Percentiles rank a stretch among this genome's conserved stretches.
Conservation (phyloP, 148 eudicot species). For the Talinum fruticosum region DNA sequence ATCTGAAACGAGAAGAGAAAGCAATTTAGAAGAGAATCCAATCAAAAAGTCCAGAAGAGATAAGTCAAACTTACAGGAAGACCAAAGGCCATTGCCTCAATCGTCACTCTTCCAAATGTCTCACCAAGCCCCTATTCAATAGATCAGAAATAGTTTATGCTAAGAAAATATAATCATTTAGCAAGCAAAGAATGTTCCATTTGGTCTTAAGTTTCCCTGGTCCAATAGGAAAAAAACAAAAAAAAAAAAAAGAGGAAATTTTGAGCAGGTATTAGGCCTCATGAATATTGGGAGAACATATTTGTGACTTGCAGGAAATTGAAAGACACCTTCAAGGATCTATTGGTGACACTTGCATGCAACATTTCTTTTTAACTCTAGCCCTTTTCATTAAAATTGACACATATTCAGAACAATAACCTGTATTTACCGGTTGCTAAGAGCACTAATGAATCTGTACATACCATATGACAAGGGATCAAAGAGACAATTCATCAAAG, state of each 20-base stretch:
- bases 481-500: background rate
- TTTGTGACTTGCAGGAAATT: background rate
- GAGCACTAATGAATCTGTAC: background rate
- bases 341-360: background rate
- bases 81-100: constrained; percentile 98
- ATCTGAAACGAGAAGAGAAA: background rate
- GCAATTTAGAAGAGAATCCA: background rate
- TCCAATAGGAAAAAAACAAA: background rate
- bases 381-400: background rate
- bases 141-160: constrained; percentile 2
- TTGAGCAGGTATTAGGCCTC: background rate
- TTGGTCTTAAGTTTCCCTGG: background rate
- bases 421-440: background rate
- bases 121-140: constrained; percentile 82
- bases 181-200: background rate
- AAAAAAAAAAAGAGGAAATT: background rate
- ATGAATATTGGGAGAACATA: background rate
- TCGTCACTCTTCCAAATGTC: constrained; percentile 97
- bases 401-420: background rate
- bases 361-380: background rate
- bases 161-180: background rate
- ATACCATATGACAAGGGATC: background rate
- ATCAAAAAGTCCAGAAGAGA: constrained; percentile 2
- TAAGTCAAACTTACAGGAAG: constrained; percentile 66
- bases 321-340: background rate